Conservation (phyloP, 352 stramenopile genomes). For the Albugo candida region DNA sequence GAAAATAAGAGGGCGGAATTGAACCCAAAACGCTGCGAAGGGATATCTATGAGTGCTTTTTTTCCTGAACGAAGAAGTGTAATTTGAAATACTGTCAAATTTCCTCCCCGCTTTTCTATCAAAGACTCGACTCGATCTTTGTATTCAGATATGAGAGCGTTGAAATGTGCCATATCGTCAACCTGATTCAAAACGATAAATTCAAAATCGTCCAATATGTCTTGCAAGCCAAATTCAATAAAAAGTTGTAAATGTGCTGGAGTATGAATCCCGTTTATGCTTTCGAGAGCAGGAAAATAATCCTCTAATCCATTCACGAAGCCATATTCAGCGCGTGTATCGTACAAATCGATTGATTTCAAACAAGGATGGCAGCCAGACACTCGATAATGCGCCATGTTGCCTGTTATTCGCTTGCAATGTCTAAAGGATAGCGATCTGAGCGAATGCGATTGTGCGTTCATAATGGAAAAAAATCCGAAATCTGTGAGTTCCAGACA, state of each 20-base stretch:
- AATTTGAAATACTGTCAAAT: conserved; percentile 19
- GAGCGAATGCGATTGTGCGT: conserved; percentile 56
- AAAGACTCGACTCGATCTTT: conserved; percentile 1
- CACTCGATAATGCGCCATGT: conserved; percentile 20
- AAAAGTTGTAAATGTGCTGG: conserved; percentile 50
- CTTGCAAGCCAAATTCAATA: conserved; percentile 15
- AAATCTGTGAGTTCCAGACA: conserved; percentile 68
- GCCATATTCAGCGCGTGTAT: conserved; percentile 27
- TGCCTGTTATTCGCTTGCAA: conserved; percentile 54
- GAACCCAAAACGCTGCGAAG: conserved; percentile 17
- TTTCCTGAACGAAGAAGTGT: conserved; percentile 18
- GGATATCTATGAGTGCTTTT: conserved; percentile 30
- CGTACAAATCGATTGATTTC: conserved; percentile 28
- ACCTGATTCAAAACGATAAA: conserved; percentile 39
- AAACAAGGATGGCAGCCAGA: conserved; percentile 42
- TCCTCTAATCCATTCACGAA: conserved; percentile 30
- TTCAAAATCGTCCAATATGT: conserved; percentile 26
- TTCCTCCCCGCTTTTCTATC: neutral
- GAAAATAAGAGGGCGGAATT: conserved; percentile 38
- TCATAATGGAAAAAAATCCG: conserved; percentile 55
- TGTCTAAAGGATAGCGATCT: conserved; percentile 40
- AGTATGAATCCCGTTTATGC: conserved; percentile 42
- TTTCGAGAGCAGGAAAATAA: conserved; percentile 37
- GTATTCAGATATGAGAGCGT: conserved; percentile 35
- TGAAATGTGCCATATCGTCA: conserved; percentile 32